Evolutionary conservation across 2,329 filamentous ascomycete species (phyloP), one percentile per base, ranked within the genome.

Genomic region (Mycosphaerelloides madeirae): DNA sequence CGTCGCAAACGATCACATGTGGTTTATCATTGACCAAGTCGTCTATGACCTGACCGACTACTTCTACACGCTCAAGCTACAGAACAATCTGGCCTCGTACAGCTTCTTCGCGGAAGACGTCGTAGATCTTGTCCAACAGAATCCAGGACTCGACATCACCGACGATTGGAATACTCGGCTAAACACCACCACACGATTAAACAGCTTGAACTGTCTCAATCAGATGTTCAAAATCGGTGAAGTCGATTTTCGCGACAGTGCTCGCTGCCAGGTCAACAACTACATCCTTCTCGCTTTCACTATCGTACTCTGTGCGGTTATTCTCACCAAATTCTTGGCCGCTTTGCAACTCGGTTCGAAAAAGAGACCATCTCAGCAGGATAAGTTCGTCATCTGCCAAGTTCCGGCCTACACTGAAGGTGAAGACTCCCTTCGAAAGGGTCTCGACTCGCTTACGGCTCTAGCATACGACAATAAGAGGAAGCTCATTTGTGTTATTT

Each of bases 311-410:
- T 88, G 85, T 62, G 50, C 77, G 1, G 86, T 96, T 49, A 90
- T 97, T 53, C 62, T 82, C 39, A 70, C 86, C 69, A 98, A 97
- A 68, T 98, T 98, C 71, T 66, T 98, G 61, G 83, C 93, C 41
- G 93, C 93, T 11, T 76, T 98, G 32, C 93, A 96, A 61, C 87
- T 98, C 49, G 90, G 91, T 35, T 89, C 89, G 4, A 96, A 96
- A 72, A 81, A 87, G 47, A 83, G 87, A 14, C 93, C 93, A 2
- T 78, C 85, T 5, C 85, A 89, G 29, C 93, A 97, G 67, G 93
- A 98, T 68, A 98, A 97, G 65, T 98, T 98, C 59, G 90, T 98
- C 58, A 97, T 98, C 55, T 97, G 93, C 68, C 89, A 96, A 67
- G 89, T 98, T 25, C 93, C 93, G 8, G 93, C 93, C 4, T 98